phyloP scores from a whole-genome alignment of 225 moss, liverwort and hornwort genomes.

The Marchantia polymorpha region DNA sequence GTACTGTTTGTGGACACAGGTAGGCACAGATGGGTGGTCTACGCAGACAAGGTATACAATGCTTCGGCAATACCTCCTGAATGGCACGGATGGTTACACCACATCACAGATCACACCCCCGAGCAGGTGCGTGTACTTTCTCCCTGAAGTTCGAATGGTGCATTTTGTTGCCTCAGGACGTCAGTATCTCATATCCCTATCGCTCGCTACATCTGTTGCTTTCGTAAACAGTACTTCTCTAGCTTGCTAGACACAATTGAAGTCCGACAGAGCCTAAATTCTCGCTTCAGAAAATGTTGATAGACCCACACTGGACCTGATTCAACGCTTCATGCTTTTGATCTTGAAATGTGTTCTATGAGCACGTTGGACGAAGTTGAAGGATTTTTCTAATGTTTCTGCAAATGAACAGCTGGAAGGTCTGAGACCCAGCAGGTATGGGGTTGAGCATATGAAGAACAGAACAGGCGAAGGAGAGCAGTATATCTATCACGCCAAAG shows the following conservation, averaged over 20 bases:
- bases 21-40: slow-evolving; percentile 92
- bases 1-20: slow-evolving; percentile 42
- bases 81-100: slow-evolving; percentile 95
- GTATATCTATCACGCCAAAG: slow-evolving; percentile 81
- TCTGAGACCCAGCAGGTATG: slow-evolving; percentile 82
- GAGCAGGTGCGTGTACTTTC: slow-evolving; percentile 53
- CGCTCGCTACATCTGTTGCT: too few species aligned
- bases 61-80: slow-evolving; percentile 87
- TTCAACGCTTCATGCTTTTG: neutral
- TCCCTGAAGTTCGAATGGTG: neutral
- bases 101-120: slow-evolving; percentile 68
- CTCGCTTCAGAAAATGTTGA: too few species aligned
- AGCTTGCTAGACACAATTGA: neutral
- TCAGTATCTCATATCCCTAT: too few species aligned
- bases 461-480: slow-evolving; percentile 83
- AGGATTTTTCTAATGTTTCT: neutral
- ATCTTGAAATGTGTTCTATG: neutral
- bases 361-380: neutral
- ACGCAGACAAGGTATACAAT: slow-evolving; percentile 77
- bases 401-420: slow-evolving; percentile 56
- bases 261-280: neutral
- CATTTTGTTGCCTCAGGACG: too few species aligned
- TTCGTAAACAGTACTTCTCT: too few species aligned
- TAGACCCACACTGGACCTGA: too few species aligned
- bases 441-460: slow-evolving; percentile 76